Evolutionary conservation across 371 early-diverging fungal genomes (phyloP).

Genomic region (Funneliformis caledonium): DNA sequence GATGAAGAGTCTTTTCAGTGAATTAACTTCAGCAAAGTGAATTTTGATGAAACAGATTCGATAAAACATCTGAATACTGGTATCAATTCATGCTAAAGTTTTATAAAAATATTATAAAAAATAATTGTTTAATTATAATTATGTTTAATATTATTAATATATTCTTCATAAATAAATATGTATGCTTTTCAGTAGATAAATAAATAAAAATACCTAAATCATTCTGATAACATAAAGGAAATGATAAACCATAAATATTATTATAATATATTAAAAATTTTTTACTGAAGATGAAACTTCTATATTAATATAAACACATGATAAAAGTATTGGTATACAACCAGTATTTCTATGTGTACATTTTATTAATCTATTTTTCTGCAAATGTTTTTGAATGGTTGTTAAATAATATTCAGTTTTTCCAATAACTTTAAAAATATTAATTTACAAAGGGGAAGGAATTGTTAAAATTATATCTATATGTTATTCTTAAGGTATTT

Average conservation of each 20-base stretch:
- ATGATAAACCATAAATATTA: neutral
- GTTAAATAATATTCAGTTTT: neutral
- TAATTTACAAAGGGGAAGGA: neutral
- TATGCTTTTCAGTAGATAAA: neutral
- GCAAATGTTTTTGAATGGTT: neutral
- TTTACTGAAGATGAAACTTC: neutral
- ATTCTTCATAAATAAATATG: neutral
- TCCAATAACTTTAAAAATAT: neutral
- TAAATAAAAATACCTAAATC: neutral
- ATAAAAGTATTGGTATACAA: neutral
- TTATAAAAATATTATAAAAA: neutral
- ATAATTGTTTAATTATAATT: neutral
- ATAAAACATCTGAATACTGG: no score
- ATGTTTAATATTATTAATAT: neutral
- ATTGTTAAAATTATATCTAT: neutral
- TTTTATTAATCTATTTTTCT: neutral
- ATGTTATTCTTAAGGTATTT: neutral
- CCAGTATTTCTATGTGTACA: neutral
- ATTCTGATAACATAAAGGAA: neutral
- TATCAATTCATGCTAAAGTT: neutral
- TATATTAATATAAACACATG: neutral
- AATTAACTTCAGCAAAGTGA: no score
- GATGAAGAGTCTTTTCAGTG: no score
- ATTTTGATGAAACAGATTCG: no score
- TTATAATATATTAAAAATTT: neutral